phyloP scores from a whole-genome alignment of 768 basidiomycete species.

The Dioszegia crocea region DNA sequence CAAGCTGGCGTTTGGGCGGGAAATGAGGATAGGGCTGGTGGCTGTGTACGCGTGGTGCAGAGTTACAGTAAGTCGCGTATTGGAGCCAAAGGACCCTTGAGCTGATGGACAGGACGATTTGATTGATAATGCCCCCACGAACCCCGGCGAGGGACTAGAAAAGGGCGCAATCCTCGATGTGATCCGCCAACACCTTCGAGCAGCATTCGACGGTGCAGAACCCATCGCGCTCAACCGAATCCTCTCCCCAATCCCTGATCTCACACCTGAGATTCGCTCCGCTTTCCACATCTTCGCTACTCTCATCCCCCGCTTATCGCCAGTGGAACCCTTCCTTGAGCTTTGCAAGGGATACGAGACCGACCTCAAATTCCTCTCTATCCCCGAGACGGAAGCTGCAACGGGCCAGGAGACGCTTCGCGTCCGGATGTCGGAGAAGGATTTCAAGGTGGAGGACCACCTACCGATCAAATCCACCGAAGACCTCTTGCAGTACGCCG shows the following conservation, averaged over 20 bases:
- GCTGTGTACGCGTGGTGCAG: constrained; percentile 48
- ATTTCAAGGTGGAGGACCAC: constrained; percentile 13
- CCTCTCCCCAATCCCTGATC: constrained; percentile 22
- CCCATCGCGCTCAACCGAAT: constrained; percentile 12
- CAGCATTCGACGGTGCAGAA: not conserved
- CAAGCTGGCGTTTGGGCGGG: constrained; percentile 45
- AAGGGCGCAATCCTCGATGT: constrained; percentile 15
- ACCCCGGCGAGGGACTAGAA: constrained; percentile 1
- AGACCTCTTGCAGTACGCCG: constrained; percentile 49
- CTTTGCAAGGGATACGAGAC: constrained; percentile 44
- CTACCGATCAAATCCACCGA: constrained; percentile 44
- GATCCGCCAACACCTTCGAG: constrained; percentile 22
- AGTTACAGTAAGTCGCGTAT: constrained; percentile 34
- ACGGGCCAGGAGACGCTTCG: not conserved
- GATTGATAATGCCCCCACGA: constrained; percentile 30
- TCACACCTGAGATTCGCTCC: constrained; percentile 20
- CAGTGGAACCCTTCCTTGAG: constrained; percentile 44
- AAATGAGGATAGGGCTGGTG: constrained; percentile 44
- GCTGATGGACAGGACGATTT: constrained; percentile 36
- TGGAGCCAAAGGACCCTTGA: not conserved
- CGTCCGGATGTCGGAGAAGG: not conserved
- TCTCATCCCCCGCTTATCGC: constrained; percentile 36
- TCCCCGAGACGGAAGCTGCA: constrained; percentile 1
- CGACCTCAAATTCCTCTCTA: constrained; percentile 36
- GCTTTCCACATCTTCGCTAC: constrained; percentile 42